These are phyloP conservation scores for Pseudocohnilembus persalinus DNA, from an alignment of 169 alveolate genomes.

Conservation along the genomic window DNA sequence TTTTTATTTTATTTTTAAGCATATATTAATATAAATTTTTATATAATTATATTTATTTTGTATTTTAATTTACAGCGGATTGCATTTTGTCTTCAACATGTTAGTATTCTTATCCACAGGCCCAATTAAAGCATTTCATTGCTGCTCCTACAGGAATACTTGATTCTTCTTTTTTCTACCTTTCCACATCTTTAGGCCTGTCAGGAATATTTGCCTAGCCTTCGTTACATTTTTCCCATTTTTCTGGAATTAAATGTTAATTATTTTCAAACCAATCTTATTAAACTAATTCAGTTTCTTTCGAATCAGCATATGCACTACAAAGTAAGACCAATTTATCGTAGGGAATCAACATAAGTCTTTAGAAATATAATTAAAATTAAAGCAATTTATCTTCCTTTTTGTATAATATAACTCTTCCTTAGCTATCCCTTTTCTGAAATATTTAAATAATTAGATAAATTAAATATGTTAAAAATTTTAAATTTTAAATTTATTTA, in stretches of 20 bases:
- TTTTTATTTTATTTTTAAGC: too few relatives aligned
- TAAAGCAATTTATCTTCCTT: constrained; percentile 40
- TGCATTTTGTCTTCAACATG: constrained; percentile 54
- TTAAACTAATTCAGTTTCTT: constrained; percentile 25
- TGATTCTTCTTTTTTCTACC: constrained; percentile 39
- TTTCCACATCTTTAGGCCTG: constrained; percentile 13
- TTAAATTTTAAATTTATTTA: background rate
- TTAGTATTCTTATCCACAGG: constrained; percentile 68
- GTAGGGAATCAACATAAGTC: constrained; percentile 54
- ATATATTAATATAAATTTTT: too few relatives aligned
- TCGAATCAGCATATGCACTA: constrained; percentile 51
- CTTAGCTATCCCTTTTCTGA: constrained; percentile 4
- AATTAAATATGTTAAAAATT: background rate
- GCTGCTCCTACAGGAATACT: constrained; percentile 49
- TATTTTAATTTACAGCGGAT: constrained; percentile 36
- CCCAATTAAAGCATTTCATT: constrained; percentile 80
- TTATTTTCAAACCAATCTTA: constrained; percentile 20
- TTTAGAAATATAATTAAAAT: constrained; percentile 41
- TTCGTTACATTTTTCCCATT: constrained; percentile 29
- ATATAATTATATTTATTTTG: too few relatives aligned
- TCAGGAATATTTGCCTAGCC: constrained; percentile 57
- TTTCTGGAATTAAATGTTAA: constrained; percentile 32
- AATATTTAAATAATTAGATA: too few relatives aligned
- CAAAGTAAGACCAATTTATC: constrained; percentile 52
- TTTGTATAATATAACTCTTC: constrained; percentile 58